Base-by-base conservation (phyloP, 2,329 filamentous ascomycete species). In the Myriangium duriaei region DNA sequence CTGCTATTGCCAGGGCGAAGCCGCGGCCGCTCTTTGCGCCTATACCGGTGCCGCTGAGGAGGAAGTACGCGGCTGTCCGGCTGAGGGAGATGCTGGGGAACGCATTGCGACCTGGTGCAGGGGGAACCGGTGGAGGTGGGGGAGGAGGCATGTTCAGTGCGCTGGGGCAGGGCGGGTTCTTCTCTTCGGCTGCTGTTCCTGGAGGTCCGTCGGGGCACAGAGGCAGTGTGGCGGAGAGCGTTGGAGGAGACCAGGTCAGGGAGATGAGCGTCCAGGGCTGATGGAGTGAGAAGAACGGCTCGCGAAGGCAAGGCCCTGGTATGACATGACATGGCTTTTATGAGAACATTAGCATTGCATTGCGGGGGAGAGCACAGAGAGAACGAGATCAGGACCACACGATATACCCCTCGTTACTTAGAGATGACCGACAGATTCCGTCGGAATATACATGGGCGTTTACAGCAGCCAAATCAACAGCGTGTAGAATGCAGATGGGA, bases 1-100 rank as follows among this genome's bases (percentile, higher is more conserved):
- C 72, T 19, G 82, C 83, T 5, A 71, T 69, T 19, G 68, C 76
- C 15, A 74, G 76, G 38, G 85, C 83, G 63, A 77, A 76, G 30
- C 87, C 88, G 0, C 76, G 79, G 45, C 87, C 88, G 1, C 63
- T 93, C 4, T 71, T 84, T 17, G 74, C 77, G 5, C 76, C 82
- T 34, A 62, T 63, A 2, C 56, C 67, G 24, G 65, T 74, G 36
- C 52, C 72, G 65, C 55, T 63, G 30, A 51, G 53, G 33, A 51
- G 53, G 16, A 76, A 74, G 50, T 78, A 78, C 51, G 68, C 74
- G 47, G 68, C 71, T 42, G 69, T 76, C 24, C 70, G 74, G 28
- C 72, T 78, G 61, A 76, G 73, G 48, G 71, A 76, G 51, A 74
- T 75, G 67, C 62, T 79, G 21, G 67, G 66, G 4, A 71, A 72